phyloP scores from a whole-genome alignment of 345 rosid genomes.

The Citrus trifoliata region DNA sequence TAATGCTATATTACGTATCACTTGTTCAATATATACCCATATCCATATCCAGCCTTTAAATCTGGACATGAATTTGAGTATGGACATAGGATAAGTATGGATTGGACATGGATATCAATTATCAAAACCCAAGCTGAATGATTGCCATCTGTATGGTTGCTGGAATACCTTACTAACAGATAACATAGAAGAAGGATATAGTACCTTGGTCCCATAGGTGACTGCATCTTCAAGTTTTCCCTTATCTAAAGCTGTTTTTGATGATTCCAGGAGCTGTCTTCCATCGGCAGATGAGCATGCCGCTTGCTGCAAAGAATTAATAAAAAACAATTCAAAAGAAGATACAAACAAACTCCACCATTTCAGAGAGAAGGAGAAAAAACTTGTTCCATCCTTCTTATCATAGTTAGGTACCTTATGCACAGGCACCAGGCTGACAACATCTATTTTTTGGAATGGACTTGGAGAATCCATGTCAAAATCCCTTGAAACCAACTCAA shows the following conservation, averaged over 20 bases:
- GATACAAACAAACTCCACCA: constrained; percentile 1
- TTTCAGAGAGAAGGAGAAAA: constrained; percentile 11
- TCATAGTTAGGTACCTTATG: constrained; percentile 63
- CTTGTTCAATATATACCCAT: too few species aligned
- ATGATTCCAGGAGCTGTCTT: constrained; percentile 94
- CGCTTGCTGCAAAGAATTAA: constrained; percentile 75
- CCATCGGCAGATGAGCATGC: constrained; percentile 99
- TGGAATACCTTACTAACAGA: constrained; percentile 8
- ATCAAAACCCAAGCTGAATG: too few species aligned
- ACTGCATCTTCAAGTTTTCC: constrained; percentile 99
- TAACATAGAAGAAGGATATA: constrained; percentile 5
- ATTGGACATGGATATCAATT: too few species aligned
- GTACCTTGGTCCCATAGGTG: constrained; percentile 89
- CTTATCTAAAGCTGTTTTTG: constrained; percentile 97
- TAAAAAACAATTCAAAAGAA: constrained; percentile 13
- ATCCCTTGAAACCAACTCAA: constrained; percentile 94
- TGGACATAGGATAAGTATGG: too few species aligned
- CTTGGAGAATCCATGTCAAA: constrained; percentile 93
- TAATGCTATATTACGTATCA: too few species aligned
- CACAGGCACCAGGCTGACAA: constrained; percentile 89
- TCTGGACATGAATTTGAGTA: too few species aligned
- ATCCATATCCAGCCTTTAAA: too few species aligned
- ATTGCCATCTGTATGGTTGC: background rate
- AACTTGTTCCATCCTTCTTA: background rate
- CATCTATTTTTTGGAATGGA: constrained; percentile 80